Evolutionary conservation across 192 early-diverging fungal genomes (phyloP), one percentile per base, ranked within the genome.

Genomic region (Entophlyctis helioformis): DNA sequence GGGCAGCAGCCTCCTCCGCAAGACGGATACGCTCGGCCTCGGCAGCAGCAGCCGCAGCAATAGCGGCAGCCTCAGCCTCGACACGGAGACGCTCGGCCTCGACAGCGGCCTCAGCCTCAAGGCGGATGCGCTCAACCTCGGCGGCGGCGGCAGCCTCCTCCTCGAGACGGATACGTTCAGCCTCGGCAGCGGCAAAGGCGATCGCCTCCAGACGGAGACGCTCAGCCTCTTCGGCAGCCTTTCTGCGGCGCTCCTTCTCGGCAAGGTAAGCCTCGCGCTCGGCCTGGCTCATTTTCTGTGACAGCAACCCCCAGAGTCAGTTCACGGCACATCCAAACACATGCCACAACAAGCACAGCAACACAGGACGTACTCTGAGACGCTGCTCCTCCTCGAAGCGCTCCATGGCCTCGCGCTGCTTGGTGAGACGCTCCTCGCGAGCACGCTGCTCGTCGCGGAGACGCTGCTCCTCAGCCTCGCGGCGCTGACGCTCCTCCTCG

Each of bases 231-330:
- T 44, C 42, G 22, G 19, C 42, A 26, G 42, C 42, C 42, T 44
- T 44, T 5, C 26, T 5, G n/a, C n/a, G n/a, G n/a, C n/a, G n/a
- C n/a, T n/a, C n/a, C n/a, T n/a, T n/a, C n/a, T n/a, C n/a, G 5
- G 42, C 42, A 18, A 44, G 42, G 42, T 16, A 44, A 18, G 42
- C 42, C 9, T 44, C 42, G 10, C 42, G 42, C 42, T 44, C 42
- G 11, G 42, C 42, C 12, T 18, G 42, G 42, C 22, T 26, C 42
- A 44, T 44, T 5, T 25, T 8, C 42, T 44, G 19, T 27, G 11
- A 16, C 18, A 9, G 18, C 22, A 20, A n/a, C n/a, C n/a, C n/a
- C n/a, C n/a, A n/a, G n/a, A n/a, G n/a, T n/a, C n/a, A n/a, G n/a
- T n/a, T n/a, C n/a, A n/a, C n/a, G n/a, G n/a, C n/a, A n/a, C n/a